These are phyloP conservation scores for Sugiyamaella grinbergsii DNA, from an alignment of 1,139 yeast genomes.

Conservation along the genomic window DNA sequence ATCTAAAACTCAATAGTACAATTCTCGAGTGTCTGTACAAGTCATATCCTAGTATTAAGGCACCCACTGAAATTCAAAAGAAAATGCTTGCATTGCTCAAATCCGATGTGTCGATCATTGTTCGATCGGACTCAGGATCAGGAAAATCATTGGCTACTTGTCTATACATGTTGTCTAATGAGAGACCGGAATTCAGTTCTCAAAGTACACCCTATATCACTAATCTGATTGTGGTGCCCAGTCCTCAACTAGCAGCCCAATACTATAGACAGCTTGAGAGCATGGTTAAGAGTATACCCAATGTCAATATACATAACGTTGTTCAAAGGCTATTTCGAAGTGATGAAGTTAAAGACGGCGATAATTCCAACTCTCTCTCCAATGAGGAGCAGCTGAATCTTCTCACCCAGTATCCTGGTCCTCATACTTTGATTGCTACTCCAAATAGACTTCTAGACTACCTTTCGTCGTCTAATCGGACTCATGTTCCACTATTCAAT, in stretches of 20 bases:
- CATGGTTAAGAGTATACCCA: slow-evolving; percentile 50
- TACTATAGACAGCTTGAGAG: slow-evolving; percentile 48
- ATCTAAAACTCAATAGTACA: slow-evolving; percentile 26
- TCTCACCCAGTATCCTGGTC: slow-evolving; percentile 65
- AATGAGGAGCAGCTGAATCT: slow-evolving; percentile 55
- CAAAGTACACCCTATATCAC: slow-evolving; percentile 25
- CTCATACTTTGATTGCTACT: slow-evolving; percentile 80
- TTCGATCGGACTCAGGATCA: slow-evolving; percentile 35
- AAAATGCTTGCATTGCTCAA: slow-evolving; percentile 38
- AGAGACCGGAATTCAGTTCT: slow-evolving; percentile 7
- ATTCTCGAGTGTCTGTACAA: slow-evolving; percentile 22
- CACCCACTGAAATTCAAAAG: slow-evolving; percentile 39
- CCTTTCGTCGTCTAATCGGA: slow-evolving; percentile 39
- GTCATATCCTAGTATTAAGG: slow-evolving; percentile 24
- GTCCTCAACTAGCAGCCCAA: slow-evolving; percentile 78
- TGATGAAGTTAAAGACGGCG: slow-evolving; percentile 71
- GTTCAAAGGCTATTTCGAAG: slow-evolving; percentile 67
- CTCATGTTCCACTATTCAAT: slow-evolving; percentile 27
- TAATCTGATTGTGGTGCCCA: slow-evolving; percentile 68
- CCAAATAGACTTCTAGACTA: slow-evolving; percentile 86
- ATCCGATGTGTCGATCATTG: slow-evolving; percentile 38
- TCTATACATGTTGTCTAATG: slow-evolving; percentile 30
- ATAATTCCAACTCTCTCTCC: slow-evolving; percentile 23
- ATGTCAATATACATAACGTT: slow-evolving; percentile 47
- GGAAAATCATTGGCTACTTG: slow-evolving; percentile 38